These are phyloP conservation scores for Aureobasidium mangrovei DNA, from an alignment of 2,329 filamentous ascomycete genomes.

Conservation along the genomic window DNA sequence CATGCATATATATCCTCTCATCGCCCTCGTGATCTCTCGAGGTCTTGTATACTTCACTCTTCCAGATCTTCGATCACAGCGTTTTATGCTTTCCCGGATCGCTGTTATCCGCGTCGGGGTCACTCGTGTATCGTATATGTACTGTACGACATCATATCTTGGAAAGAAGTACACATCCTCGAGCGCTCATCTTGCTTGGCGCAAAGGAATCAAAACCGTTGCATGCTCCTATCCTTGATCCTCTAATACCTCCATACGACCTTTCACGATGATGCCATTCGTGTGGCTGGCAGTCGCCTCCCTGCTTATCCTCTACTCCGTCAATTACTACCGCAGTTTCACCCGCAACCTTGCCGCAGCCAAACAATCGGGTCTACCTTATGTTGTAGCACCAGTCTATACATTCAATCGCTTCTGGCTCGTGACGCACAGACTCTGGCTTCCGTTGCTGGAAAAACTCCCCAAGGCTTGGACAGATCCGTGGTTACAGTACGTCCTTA, in stretches of 20 bases:
- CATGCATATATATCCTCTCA: background rate
- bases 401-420: conserved; percentile 49
- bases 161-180: background rate
- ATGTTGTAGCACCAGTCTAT: conserved; percentile 34
- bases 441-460: conserved; percentile 47
- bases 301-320: conserved; percentile 28
- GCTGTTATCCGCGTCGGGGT: background rate
- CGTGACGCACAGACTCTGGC: conserved; percentile 45
- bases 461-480: conserved; percentile 48
- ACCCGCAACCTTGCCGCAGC: conserved; percentile 35
- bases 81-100: conserved; percentile 8
- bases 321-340: conserved; percentile 30
- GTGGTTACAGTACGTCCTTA: conserved; percentile 49
- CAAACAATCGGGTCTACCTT: conserved; percentile 39
- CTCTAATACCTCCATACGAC: background rate
- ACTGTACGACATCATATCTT: conserved; percentile 5
- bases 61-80: background rate
- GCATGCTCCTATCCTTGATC: background rate
- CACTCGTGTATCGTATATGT: conserved; percentile 10
- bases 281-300: conserved; percentile 22
- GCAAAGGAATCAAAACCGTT: background rate
- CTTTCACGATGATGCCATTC: conserved; percentile 22
- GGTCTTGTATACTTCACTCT: background rate
- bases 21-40: background rate
- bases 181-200: background rate